Conservation (phyloP, 768 basidiomycete genomes). For the Naematelia aurantialba region DNA sequence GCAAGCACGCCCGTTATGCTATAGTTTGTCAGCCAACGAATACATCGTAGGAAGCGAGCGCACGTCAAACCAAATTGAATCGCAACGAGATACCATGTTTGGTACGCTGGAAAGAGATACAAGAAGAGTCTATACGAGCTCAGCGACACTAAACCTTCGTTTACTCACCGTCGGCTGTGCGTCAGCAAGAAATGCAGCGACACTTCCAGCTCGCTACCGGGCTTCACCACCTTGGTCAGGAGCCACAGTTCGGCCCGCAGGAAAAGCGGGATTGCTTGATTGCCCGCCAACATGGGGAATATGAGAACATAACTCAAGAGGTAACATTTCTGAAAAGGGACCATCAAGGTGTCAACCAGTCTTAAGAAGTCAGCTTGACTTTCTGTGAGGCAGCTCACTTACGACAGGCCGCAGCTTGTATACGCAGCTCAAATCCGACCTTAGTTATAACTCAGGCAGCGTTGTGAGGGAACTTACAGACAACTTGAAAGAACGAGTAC, state of each 20-base stretch:
- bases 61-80: slow-evolving; percentile 2
- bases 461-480: slow-evolving; percentile 1
- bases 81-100: slow-evolving; percentile 16
- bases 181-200: slow-evolving; percentile 20
- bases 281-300: slow-evolving; percentile 21
- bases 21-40: background rate
- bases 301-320: slow-evolving; percentile 21
- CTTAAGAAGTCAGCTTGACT: background rate
- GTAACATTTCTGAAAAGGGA: slow-evolving; percentile 25
- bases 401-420: slow-evolving; percentile 11
- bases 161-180: slow-evolving; percentile 17
- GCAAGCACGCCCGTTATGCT: background rate
- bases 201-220: slow-evolving; percentile 16
- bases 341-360: slow-evolving; percentile 20
- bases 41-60: background rate
- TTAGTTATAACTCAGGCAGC: background rate
- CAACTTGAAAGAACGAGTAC: slow-evolving; percentile 23
- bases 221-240: slow-evolving; percentile 12
- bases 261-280: slow-evolving; percentile 18
- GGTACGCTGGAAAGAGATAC: slow-evolving; percentile 23
- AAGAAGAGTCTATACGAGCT: slow-evolving; percentile 14
- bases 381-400: slow-evolving; percentile 1
- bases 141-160: no score
- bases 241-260: slow-evolving; percentile 18
- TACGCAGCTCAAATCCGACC: slow-evolving; percentile 1